Base-by-base conservation (phyloP, 164 flowering plant species). In the Liquidambar formosana region DNA sequence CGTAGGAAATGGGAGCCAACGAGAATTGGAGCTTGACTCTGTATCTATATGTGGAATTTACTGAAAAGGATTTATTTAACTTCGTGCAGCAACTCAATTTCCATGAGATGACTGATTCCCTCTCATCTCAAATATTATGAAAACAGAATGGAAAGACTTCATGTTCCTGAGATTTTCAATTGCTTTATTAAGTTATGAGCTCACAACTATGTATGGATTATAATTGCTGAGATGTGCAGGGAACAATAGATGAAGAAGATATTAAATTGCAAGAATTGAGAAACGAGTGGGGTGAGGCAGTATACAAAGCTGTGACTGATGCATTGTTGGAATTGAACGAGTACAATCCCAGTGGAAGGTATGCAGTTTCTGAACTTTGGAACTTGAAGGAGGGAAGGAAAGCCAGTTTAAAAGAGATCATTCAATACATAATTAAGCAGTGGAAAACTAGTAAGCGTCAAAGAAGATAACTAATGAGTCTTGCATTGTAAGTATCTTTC, bases 271-370 rank as follows among this genome's bases (percentile, higher is more conserved):
- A 64, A 51, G 75, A 67, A 13, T 58, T 77, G 33, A 67, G 66
- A 67, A 45, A 28, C 16, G 44, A 52, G 19, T 72, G 59, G 60
- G 79, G 79, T 10, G 56, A 76, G 15, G 79, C 44, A 23, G 69
- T 52, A 0, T 68, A 67, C 57, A 48, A 59, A 51, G 73, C 75
- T 46, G 75, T 76, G 10, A 25, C 68, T 27, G 67, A 62, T 28
- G 79, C 79, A 57, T 64, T 76, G 43, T 13, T 57, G 66, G 79
- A 76, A 45, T 47, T 71, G 13, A 68, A 68, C 22, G 79, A 76
- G 27, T 76, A 76, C 69, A 76, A 76, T 33, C 73, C 79, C 10
- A 76, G 79, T 64, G 79, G 79, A 38, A 65, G 79, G 62, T 76
- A 76, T 54, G 61, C 64, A 5, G 75, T 72, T 2, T 63, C 64